These are phyloP conservation scores for Chaetothyriales sp. DNA, from an alignment of 2,329 filamentous ascomycete species.

Conservation along the genomic window DNA sequence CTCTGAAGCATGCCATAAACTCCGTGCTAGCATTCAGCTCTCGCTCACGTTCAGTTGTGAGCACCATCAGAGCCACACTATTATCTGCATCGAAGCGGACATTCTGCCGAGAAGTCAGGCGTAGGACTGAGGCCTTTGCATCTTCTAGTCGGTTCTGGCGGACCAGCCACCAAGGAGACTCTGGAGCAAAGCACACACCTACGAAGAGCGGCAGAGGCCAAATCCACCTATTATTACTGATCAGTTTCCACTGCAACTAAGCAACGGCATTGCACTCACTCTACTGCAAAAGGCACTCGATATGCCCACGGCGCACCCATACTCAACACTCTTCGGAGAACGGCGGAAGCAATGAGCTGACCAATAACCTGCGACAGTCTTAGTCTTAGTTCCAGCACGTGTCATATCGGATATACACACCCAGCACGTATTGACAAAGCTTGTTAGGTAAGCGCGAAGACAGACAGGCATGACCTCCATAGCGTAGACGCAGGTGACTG, in stretches of 20 bases:
- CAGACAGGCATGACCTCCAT: constrained; percentile 50
- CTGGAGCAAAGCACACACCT: constrained; percentile 23
- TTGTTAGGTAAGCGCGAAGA: constrained; percentile 44
- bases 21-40: constrained; percentile 7
- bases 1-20: constrained; percentile 22
- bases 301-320: constrained; percentile 12
- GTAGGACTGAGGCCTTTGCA: constrained; percentile 28
- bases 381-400: constrained; percentile 21
- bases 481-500: constrained; percentile 46
- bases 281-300: constrained; percentile 16
- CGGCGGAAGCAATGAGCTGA: constrained; percentile 30
- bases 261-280: constrained; percentile 4
- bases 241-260: too few species aligned
- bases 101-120: constrained; percentile 29
- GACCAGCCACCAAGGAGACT: constrained; percentile 41
- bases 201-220: constrained; percentile 17
- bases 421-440: constrained; percentile 49
- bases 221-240: constrained; percentile 7
- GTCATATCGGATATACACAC: constrained; percentile 21
- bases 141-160: constrained; percentile 31
- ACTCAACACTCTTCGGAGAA: constrained; percentile 7
- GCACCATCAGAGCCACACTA: constrained; percentile 9
- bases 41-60: constrained; percentile 13
- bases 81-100: constrained; percentile 19
- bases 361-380: constrained; percentile 31